phyloP scores from a whole-genome alignment of 1,284 basidiomycete genomes.

The Meira nashicola region DNA sequence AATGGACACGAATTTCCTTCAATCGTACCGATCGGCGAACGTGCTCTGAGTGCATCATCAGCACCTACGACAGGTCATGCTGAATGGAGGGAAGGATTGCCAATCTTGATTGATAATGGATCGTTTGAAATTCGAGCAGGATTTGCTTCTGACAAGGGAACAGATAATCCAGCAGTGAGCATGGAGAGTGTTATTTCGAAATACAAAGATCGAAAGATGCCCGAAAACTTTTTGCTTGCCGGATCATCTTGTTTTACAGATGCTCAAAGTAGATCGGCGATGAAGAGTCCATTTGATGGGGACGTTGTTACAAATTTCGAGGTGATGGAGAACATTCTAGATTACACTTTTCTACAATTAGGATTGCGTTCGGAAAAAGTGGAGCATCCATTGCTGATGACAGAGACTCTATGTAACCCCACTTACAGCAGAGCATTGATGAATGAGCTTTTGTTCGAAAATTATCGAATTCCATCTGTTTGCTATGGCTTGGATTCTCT shows the following conservation, averaged over 20 bases:
- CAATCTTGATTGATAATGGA: slow-evolving; percentile 48
- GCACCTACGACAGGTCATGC: background rate
- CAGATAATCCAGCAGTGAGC: slow-evolving; percentile 23
- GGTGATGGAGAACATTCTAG: slow-evolving; percentile 73
- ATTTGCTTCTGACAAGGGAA: slow-evolving; percentile 59
- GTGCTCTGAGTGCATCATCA: background rate
- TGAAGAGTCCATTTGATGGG: slow-evolving; percentile 43
- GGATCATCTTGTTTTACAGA: slow-evolving; percentile 48
- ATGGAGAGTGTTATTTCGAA: slow-evolving; percentile 48
- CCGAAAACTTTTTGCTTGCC: slow-evolving; percentile 36
- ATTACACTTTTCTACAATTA: slow-evolving; percentile 82
- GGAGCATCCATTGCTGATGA: slow-evolving; percentile 87
- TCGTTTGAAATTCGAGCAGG: slow-evolving; percentile 81
- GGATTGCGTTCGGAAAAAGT: slow-evolving; percentile 69
- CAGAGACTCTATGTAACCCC: slow-evolving; percentile 83
- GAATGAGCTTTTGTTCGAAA: slow-evolving; percentile 93
- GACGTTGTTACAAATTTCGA: slow-evolving; percentile 50
- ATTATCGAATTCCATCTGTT: slow-evolving; percentile 79
- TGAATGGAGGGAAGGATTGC: background rate
- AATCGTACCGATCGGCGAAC: background rate
- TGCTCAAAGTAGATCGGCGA: slow-evolving; percentile 31
- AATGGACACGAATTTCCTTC: no score
- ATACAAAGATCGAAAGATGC: slow-evolving; percentile 44
- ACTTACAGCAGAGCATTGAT: slow-evolving; percentile 82
- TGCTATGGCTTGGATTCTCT: slow-evolving; percentile 85